Evolutionary conservation across 331 rosid genomes (phyloP).

Genomic region (Phaseolus coccineus): DNA sequence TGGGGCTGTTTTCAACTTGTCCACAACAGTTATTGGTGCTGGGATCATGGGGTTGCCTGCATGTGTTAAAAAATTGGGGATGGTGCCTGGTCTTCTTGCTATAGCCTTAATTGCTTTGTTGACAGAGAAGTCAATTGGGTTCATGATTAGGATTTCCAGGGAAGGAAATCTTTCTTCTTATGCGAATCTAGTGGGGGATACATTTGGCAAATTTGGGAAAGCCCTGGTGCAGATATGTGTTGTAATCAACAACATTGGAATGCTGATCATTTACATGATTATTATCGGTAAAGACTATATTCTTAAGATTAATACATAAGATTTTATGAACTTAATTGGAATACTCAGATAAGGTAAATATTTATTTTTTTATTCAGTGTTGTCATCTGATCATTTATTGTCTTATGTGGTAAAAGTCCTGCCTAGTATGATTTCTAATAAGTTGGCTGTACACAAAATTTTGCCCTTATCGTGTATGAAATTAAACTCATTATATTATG

Average conservation of each 20-base stretch:
- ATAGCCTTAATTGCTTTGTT: constrained; percentile 77
- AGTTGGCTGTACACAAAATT: neutral
- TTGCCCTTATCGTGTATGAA: neutral
- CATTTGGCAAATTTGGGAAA: constrained; percentile 83
- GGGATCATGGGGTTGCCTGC: constrained; percentile 99
- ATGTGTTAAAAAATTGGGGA: constrained; percentile 80
- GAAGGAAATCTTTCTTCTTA: constrained; percentile 73
- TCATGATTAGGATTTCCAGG: constrained; percentile 75
- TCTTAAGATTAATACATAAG: constrained; percentile 8
- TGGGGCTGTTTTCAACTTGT: constrained; percentile 92
- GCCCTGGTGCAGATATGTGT: constrained; percentile 62
- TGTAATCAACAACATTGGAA: constrained; percentile 69
- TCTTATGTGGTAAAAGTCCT: neutral
- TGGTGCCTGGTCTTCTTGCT: constrained; percentile 74
- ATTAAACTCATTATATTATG: neutral
- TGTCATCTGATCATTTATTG: neutral
- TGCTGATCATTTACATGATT: constrained; percentile 82
- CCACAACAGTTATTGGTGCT: constrained; percentile 93
- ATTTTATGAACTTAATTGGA: neutral
- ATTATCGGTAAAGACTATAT: constrained; percentile 72
- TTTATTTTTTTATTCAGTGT: neutral
- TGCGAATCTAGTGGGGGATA: constrained; percentile 82
- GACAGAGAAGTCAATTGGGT: constrained; percentile 81
- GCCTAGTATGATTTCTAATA: neutral
- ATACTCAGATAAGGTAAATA: neutral